Evolutionary conservation across 306 rosid genomes (phyloP).

Genomic region (Pterocarpus macrocarpus): DNA sequence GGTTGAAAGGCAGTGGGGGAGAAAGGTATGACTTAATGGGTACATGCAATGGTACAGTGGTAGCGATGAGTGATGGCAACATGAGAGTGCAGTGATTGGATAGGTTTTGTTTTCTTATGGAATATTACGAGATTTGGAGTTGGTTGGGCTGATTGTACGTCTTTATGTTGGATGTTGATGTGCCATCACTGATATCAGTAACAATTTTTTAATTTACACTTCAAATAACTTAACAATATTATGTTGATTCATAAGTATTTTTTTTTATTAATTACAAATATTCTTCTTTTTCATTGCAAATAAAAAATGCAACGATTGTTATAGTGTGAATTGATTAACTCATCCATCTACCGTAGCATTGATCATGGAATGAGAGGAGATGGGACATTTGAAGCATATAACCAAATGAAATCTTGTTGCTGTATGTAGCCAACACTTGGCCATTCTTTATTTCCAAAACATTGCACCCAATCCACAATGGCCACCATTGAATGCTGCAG

Average conservation of each 20-base stretch:
- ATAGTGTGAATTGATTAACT: background rate
- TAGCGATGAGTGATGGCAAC: constrained; percentile 21
- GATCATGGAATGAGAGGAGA: background rate
- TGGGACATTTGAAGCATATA: background rate
- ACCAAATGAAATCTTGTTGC: background rate
- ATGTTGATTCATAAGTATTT: background rate
- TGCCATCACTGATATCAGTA: constrained; percentile 25
- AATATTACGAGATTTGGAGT: constrained; percentile 26
- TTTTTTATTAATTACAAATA: background rate
- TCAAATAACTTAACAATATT: background rate
- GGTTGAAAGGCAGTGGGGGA: constrained; percentile 38
- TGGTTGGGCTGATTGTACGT: constrained; percentile 42
- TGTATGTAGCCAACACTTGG: background rate
- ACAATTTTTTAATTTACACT: constrained; percentile 19
- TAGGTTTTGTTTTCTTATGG: constrained; percentile 16
- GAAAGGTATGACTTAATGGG: constrained; percentile 9
- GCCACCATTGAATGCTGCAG: background rate
- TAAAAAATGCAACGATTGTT: background rate
- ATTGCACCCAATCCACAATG: background rate
- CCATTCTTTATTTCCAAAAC: background rate
- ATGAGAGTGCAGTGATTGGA: constrained; percentile 32
- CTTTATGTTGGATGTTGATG: constrained; percentile 39
- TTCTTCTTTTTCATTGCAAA: background rate
- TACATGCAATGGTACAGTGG: background rate
- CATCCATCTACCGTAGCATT: background rate